Conservation (phyloP, 805 yeast species). For the Ogataea dorogensis region DNA sequence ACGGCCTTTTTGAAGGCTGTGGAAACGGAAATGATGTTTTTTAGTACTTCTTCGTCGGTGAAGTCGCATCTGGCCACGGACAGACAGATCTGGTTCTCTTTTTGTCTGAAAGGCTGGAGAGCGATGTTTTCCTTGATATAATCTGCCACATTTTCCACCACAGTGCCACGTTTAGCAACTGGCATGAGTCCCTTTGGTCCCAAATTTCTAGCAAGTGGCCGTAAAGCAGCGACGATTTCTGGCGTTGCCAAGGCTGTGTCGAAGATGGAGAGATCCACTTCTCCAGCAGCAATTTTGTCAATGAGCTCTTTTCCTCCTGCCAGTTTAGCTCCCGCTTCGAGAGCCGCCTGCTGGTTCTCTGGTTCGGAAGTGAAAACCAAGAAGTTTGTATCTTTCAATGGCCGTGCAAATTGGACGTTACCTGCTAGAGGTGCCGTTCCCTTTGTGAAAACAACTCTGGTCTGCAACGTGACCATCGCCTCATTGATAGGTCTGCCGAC, state of each 20-base stretch:
- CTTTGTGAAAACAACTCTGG: constrained; percentile 65
- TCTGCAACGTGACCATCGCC: constrained; percentile 66
- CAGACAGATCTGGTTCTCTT: constrained; percentile 54
- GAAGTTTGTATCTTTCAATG: constrained; percentile 62
- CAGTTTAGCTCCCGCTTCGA: constrained; percentile 55
- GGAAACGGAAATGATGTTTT: constrained; percentile 67
- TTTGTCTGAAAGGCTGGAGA: constrained; percentile 76
- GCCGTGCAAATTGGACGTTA: constrained; percentile 66
- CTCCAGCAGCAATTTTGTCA: constrained; percentile 54
- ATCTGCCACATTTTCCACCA: constrained; percentile 58
- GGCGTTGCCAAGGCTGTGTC: constrained; percentile 86
- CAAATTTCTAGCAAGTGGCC: constrained; percentile 68
- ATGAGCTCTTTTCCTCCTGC: constrained; percentile 77
- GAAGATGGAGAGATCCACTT: constrained; percentile 48
- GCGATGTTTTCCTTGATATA: constrained; percentile 60
- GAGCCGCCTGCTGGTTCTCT: constrained; percentile 51
- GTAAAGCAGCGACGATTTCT: constrained; percentile 64
- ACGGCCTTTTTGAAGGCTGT: constrained; percentile 56
- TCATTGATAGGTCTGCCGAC: constrained; percentile 78
- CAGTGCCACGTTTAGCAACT: constrained; percentile 79
- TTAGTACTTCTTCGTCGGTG: constrained; percentile 70
- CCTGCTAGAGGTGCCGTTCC: constrained; percentile 80
- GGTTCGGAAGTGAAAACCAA: constrained; percentile 65
- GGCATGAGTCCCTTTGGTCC: constrained; percentile 95
- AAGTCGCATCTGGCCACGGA: constrained; percentile 78